These are phyloP conservation scores for Gnetum montanum DNA, from an alignment of 75 land plant species.

Conservation along the genomic window DNA sequence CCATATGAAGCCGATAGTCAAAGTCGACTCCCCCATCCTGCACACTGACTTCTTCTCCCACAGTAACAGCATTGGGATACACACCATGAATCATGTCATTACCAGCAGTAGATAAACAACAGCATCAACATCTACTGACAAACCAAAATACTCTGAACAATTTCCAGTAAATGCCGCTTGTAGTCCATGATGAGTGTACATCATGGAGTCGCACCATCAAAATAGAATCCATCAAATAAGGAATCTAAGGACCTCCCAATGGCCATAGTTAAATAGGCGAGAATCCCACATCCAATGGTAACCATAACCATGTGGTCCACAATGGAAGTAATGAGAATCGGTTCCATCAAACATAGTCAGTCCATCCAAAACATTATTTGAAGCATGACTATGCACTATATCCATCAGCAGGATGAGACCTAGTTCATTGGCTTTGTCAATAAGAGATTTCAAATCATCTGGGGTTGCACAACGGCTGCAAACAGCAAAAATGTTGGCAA, in stretches of 20 bases:
- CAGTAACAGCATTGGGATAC: slow-evolving; percentile 75
- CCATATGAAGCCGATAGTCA: slow-evolving; percentile 95
- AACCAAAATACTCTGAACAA: slow-evolving; percentile 82
- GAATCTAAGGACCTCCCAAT: slow-evolving; percentile 96
- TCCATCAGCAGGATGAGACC: slow-evolving; percentile 86
- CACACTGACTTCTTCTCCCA: slow-evolving; percentile 99
- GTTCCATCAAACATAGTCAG: slow-evolving; percentile 85
- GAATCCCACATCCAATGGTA: slow-evolving; percentile 97
- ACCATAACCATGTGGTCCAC: slow-evolving; percentile 54
- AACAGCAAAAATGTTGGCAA: slow-evolving; percentile 91
- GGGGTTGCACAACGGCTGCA: slow-evolving; percentile 96
- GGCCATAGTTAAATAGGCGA: slow-evolving; percentile 85
- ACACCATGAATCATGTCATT: slow-evolving; percentile 60
- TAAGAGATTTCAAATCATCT: slow-evolving; percentile 88
- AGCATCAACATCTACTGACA: slow-evolving; percentile 87
- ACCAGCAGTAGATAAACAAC: slow-evolving; percentile 89
- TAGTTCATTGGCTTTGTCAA: slow-evolving; percentile 89
- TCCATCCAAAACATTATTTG: slow-evolving; percentile 88
- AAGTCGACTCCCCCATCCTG: slow-evolving; percentile 87
- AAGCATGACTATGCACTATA: slow-evolving; percentile 97
- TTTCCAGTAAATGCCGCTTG: slow-evolving; percentile 81
- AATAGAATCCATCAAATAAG: slow-evolving; percentile 91
- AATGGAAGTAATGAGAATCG: slow-evolving; percentile 83
- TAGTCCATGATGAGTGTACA: slow-evolving; percentile 94
- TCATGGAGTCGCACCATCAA: slow-evolving; percentile 99